Evolutionary conservation across 2,329 filamentous ascomycete species (phyloP).

Genomic region (Alternaria panax): DNA sequence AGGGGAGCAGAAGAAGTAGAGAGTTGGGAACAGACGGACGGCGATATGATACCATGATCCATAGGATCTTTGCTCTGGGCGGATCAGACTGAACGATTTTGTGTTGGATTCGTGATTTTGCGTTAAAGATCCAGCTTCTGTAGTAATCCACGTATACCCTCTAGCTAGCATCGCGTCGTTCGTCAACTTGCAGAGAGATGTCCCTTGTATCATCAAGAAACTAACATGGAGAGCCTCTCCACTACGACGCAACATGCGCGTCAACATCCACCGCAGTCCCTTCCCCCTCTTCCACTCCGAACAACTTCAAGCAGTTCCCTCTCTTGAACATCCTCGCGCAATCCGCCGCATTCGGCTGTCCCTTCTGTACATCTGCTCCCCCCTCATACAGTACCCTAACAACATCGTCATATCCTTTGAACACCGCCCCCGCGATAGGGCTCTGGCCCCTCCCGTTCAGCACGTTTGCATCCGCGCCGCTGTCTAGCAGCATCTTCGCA

Average conservation of each 20-base stretch:
- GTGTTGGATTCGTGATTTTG: neutral
- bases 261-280: constrained; percentile 12
- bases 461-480: constrained; percentile 71
- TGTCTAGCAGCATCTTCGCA: constrained; percentile 66
- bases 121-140: neutral
- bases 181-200: neutral
- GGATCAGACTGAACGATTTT: neutral
- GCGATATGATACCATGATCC: constrained; percentile 8
- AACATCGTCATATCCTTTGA: constrained; percentile 72
- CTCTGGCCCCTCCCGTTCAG: constrained; percentile 74
- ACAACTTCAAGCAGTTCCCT: constrained; percentile 41
- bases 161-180: no score
- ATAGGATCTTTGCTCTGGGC: neutral
- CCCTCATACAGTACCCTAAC: constrained; percentile 61
- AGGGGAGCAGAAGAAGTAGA: constrained; percentile 27
- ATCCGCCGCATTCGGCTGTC: constrained; percentile 57
- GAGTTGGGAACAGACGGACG: neutral
- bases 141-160: neutral
- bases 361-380: constrained; percentile 52
- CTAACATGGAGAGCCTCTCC: neutral
- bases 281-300: constrained; percentile 35
- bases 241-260: constrained; percentile 3
- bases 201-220: neutral
- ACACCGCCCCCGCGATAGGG: constrained; percentile 74
- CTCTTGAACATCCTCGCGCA: constrained; percentile 57